Conservation (phyloP, 441 rosid species). For the Capsella rubella region DNA sequence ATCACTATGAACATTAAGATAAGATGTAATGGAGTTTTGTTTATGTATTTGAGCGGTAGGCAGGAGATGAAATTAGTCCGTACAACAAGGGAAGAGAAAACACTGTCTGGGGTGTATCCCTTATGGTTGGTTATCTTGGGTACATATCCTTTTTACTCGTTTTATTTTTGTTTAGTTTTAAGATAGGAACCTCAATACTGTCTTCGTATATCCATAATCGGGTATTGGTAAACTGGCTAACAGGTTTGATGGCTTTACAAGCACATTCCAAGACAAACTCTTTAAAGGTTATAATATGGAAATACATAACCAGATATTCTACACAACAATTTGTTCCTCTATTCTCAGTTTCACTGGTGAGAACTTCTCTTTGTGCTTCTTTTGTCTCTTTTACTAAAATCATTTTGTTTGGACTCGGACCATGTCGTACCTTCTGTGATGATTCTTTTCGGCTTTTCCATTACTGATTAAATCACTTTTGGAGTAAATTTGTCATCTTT, state of each 20-base stretch:
- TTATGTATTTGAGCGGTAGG: slow-evolving; percentile 47
- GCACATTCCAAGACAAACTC: slow-evolving; percentile 95
- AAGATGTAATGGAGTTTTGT: slow-evolving; percentile 16
- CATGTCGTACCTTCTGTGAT: not conserved
- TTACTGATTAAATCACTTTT: not conserved
- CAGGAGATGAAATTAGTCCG: slow-evolving; percentile 82
- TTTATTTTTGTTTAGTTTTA: slow-evolving; percentile 16
- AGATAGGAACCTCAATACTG: not conserved
- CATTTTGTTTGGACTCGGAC: not conserved
- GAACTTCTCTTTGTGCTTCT: slow-evolving; percentile 10
- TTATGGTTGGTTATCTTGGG: slow-evolving; percentile 98
- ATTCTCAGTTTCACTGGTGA: slow-evolving; percentile 86
- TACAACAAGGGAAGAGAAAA: slow-evolving; percentile 89
- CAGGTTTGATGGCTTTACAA: slow-evolving; percentile 98
- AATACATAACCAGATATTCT: slow-evolving; percentile 97
- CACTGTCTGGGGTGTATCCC: slow-evolving; percentile 89
- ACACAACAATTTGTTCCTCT: slow-evolving; percentile 86
- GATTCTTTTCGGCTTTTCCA: not conserved
- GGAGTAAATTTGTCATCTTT: too few relatives aligned
- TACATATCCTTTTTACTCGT: slow-evolving; percentile 37
- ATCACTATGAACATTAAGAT: not conserved
- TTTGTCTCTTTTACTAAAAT: not conserved
- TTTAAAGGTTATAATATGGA: slow-evolving; percentile 97
- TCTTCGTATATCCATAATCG: not conserved
- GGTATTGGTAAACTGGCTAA: slow-evolving; percentile 18